Percentiles rank a stretch among this genome's conserved stretches.
Evolutionary conservation across 805 yeast genomes (phyloP).

Genomic region (Yamadazyma sp.): DNA sequence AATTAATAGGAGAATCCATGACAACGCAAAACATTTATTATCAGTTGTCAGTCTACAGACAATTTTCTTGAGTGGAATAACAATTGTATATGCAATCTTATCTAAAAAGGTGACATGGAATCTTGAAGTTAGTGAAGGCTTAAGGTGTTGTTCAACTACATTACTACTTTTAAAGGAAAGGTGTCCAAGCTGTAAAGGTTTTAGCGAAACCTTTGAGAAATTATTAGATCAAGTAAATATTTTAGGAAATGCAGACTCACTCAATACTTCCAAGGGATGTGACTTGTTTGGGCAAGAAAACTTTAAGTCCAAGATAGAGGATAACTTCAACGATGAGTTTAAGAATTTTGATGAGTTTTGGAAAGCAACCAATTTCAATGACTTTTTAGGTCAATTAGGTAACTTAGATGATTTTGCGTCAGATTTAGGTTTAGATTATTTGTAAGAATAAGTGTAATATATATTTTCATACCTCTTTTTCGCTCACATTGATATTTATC

Average conservation of each 20-base stretch:
- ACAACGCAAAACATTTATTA: conserved; percentile 3
- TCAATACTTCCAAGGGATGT: neutral
- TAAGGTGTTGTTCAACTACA: conserved; percentile 8
- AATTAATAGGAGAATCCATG: conserved; percentile 6
- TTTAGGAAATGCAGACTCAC: neutral
- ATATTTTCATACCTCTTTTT: too few species aligned
- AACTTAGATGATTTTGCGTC: neutral
- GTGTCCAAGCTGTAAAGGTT: conserved; percentile 2
- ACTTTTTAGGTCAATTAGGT: neutral
- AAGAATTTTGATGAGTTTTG: neutral
- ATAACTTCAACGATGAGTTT: neutral
- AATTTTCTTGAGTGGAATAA: conserved; percentile 9
- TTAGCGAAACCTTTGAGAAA: conserved; percentile 5
- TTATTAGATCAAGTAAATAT: conserved; percentile 2
- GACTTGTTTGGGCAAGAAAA: conserved; percentile 8
- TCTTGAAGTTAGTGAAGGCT: conserved; percentile 6
- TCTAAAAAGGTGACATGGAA: conserved; percentile 5
- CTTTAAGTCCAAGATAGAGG: neutral
- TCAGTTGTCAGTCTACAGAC: conserved; percentile 8
- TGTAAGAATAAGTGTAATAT: neutral
- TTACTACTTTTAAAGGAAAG: conserved; percentile 4
- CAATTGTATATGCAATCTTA: conserved; percentile 7
- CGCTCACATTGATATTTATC: too few species aligned
- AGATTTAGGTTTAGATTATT: neutral
- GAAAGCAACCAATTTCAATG: neutral